Conservation (phyloP, 129 eudicot genomes). For the Solidago caesia region DNA sequence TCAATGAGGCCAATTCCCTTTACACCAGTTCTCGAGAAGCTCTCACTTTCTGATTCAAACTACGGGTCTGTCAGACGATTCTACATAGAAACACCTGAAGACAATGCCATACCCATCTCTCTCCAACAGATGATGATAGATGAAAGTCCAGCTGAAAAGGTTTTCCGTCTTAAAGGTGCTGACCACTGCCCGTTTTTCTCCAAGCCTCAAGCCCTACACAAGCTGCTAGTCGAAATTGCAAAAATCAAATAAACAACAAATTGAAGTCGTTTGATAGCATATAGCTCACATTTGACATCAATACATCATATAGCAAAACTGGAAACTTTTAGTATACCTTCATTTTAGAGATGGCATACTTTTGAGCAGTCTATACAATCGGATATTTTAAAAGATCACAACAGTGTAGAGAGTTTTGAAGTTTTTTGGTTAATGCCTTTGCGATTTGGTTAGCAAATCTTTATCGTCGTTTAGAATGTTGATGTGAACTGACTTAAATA, state of each 20-base stretch:
- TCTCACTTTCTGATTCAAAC: slow-evolving; percentile 61
- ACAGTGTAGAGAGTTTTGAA: neutral
- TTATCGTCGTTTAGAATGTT: slow-evolving; percentile 4
- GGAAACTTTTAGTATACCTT: neutral
- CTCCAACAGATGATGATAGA: slow-evolving; percentile 63
- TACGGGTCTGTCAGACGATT: slow-evolving; percentile 81
- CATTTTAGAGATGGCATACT: slow-evolving; percentile 20
- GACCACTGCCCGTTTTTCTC: slow-evolving; percentile 98
- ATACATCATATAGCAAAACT: neutral
- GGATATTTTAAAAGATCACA: neutral
- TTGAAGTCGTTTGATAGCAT: too few species aligned
- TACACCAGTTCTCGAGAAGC: slow-evolving; percentile 80
- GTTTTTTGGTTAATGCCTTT: neutral
- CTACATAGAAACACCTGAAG: slow-evolving; percentile 75
- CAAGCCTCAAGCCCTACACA: slow-evolving; percentile 88
- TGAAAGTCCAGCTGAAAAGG: slow-evolving; percentile 67
- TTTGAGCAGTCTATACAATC: slow-evolving; percentile 23
- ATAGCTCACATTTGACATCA: too few species aligned
- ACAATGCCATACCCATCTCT: slow-evolving; percentile 67
- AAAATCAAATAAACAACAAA: slow-evolving; percentile 32
- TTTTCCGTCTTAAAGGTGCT: slow-evolving; percentile 82
- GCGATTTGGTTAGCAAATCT: slow-evolving; percentile 20
- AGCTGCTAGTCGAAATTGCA: slow-evolving; percentile 70
- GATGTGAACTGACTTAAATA: neutral
- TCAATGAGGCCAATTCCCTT: slow-evolving; percentile 95